These are phyloP conservation scores for Colletotrichum simmondsii DNA, from an alignment of 2,329 filamentous ascomycete species.

Conservation along the genomic window DNA sequence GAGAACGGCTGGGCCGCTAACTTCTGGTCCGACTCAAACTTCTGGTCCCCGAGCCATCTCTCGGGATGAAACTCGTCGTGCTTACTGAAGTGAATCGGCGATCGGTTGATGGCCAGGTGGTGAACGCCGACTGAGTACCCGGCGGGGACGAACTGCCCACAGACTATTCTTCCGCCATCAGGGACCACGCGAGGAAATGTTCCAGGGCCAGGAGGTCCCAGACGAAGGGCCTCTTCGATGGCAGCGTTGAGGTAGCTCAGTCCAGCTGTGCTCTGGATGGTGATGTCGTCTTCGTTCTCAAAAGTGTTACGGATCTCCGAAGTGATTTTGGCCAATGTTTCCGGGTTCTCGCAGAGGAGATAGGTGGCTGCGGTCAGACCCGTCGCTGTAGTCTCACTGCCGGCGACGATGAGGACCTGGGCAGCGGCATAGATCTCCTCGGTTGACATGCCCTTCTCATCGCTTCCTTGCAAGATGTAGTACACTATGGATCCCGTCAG, in stretches of 20 bases:
- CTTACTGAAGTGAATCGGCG: slow-evolving; percentile 31
- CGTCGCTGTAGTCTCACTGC: slow-evolving; percentile 48
- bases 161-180: slow-evolving; percentile 45
- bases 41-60: slow-evolving; percentile 22
- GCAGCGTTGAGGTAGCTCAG: slow-evolving; percentile 51
- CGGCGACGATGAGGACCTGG: slow-evolving; percentile 42
- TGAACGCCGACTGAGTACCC: slow-evolving; percentile 39
- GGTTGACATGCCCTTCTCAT: slow-evolving; percentile 22
- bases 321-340: slow-evolving; percentile 43
- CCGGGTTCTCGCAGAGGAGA: slow-evolving; percentile 44
- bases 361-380: slow-evolving; percentile 40
- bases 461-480: slow-evolving; percentile 24
- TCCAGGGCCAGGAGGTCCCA: slow-evolving; percentile 46
- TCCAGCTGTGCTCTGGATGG: slow-evolving; percentile 41
- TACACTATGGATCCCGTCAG: slow-evolving; percentile 6
- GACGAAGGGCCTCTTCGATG: slow-evolving; percentile 54
- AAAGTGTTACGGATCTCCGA: slow-evolving; percentile 51
- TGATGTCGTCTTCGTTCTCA: slow-evolving; percentile 48
- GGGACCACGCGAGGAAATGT: slow-evolving; percentile 43
- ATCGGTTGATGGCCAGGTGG: slow-evolving; percentile 45
- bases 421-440: slow-evolving; percentile 28
- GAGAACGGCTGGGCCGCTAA: slow-evolving; percentile 60
- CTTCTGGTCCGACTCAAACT: slow-evolving; percentile 44
- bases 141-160: slow-evolving; percentile 48
- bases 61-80: slow-evolving; percentile 21